Percentiles rank a stretch among this genome's conserved stretches.
These are phyloP conservation scores for Bisporella sp. DNA, from an alignment of 2,329 filamentous ascomycete species.

Conservation along the genomic window DNA sequence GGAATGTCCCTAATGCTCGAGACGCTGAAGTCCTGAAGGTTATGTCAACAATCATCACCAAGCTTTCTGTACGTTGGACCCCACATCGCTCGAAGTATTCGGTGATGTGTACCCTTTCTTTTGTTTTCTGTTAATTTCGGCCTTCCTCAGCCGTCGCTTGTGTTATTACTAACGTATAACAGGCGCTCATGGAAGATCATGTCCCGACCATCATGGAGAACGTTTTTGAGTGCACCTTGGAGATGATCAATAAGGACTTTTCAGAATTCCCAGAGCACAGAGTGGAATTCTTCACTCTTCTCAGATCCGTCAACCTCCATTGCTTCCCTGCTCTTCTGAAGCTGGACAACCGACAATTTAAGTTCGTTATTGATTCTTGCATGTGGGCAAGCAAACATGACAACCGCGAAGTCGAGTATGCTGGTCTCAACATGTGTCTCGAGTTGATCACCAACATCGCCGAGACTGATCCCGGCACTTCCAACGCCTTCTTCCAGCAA, in stretches of 20 bases:
- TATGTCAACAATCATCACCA: constrained; percentile 95
- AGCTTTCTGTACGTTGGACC: constrained; percentile 78
- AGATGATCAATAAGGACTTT: constrained; percentile 99
- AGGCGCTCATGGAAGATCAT: constrained; percentile 97
- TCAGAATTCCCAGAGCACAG: constrained; percentile 98
- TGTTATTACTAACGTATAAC: constrained; percentile 25
- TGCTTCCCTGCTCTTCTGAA: constrained; percentile 94
- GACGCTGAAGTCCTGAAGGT: constrained; percentile 96
- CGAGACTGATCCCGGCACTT: constrained; percentile 77
- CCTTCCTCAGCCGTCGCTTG: constrained; percentile 8
- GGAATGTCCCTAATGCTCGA: constrained; percentile 89
- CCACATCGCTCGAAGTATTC: constrained; percentile 39
- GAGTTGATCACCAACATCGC: constrained; percentile 97
- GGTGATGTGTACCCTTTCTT: constrained; percentile 28
- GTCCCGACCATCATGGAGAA: constrained; percentile 97
- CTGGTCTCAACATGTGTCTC: constrained; percentile 94
- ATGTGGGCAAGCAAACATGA: constrained; percentile 99
- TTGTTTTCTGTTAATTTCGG: constrained; percentile 4
- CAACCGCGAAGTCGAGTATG: constrained; percentile 94
- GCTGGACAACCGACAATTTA: constrained; percentile 94
- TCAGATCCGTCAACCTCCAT: constrained; percentile 92
- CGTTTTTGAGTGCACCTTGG: constrained; percentile 94
- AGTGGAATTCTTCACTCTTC: constrained; percentile 98
- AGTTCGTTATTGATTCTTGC: constrained; percentile 98
- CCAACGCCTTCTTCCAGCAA: constrained; percentile 94